Evolutionary conservation across 164 flowering plant genomes (phyloP), one percentile per base, ranked within the genome.

Genomic region (Vitis rupestris): DNA sequence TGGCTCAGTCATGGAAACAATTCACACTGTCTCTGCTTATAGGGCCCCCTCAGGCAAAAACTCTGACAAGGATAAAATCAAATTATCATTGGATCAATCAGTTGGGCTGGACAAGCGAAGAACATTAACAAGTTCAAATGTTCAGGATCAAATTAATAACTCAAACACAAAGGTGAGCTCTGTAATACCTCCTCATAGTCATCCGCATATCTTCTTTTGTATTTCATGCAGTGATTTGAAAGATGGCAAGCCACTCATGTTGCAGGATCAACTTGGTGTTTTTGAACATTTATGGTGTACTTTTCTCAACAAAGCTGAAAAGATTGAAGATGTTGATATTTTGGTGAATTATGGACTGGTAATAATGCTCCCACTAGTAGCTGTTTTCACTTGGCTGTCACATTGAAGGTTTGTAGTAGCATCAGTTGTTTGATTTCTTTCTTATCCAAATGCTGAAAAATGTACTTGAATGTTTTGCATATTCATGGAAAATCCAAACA

Each of bases 1-100:
- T 73, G 98, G 98, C 58, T 93, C 99, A 16, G 93, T 95, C 61
- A 95, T 95, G 99, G 91, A 95, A 79, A 93, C 95, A 47, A 86
- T 88, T 64, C 97, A 91, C 79, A 91, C 98, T 30, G 98, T 89
- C 68, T 86, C 92, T 52, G 82, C 91, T 23, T 95, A 95, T 69
- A 75, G 59, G 70, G 80, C 78, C 37, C 63, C 78, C 68, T 79
- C 87, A 30, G 63, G 75, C 56, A 79, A 78, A 63, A 59, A 52
- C 50, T 59, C 71, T 8, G 44, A 17, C 48, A 61, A 7, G 7
- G 61, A 56, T 61, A 66, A 73, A 59, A 64, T 69, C 27, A 52
- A 76, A 72, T 75, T 59, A 73, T 63, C 80, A 68, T 14, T 61
- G 30, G 75, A 79, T 61, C 77, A 78, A 64, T 44, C 78, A 64